A percentile compares a stretch with the other conserved stretches of the same genome.
phyloP scores from a whole-genome alignment of 73 alveolate genomes.

The Paramecium sexaurelia region DNA sequence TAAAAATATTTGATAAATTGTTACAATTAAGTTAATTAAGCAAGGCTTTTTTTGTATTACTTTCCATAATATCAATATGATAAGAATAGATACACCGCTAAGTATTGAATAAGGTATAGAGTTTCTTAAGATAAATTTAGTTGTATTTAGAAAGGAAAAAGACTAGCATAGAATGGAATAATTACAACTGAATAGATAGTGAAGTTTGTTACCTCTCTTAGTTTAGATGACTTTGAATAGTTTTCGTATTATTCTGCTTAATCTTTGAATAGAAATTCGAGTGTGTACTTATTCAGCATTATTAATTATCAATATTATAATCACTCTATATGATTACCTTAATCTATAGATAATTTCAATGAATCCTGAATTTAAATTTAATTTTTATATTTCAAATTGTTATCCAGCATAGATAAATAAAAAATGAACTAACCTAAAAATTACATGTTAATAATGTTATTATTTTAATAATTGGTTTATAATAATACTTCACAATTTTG shows the following conservation, averaged over 20 bases:
- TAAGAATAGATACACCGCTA: not conserved
- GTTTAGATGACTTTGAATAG: not conserved
- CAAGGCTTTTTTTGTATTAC: not conserved
- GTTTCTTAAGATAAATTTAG: not conserved
- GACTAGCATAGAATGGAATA: not conserved
- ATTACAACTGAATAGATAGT: not conserved
- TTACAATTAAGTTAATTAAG: not conserved
- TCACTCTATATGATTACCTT: not conserved
- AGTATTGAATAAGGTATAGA: not conserved
- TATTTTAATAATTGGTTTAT: not conserved
- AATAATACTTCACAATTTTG: slow-evolving; percentile 55
- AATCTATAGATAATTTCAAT: not conserved
- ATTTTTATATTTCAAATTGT: not conserved
- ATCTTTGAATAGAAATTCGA: slow-evolving; percentile 5
- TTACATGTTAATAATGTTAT: not conserved
- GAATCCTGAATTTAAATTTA: no score
- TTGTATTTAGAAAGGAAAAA: not conserved
- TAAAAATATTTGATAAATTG: not conserved
- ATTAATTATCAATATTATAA: not conserved
- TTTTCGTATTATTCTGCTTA: not conserved
- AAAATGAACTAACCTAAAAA: no score
- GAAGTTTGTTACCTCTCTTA: not conserved
- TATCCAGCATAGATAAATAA: not conserved
- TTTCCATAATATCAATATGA: not conserved
- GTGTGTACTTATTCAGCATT: slow-evolving; percentile 19